Evolutionary conservation across 2,329 filamentous ascomycete genomes (phyloP), one percentile per base, ranked within the genome.

Genomic region (Fusarium temperatum): DNA sequence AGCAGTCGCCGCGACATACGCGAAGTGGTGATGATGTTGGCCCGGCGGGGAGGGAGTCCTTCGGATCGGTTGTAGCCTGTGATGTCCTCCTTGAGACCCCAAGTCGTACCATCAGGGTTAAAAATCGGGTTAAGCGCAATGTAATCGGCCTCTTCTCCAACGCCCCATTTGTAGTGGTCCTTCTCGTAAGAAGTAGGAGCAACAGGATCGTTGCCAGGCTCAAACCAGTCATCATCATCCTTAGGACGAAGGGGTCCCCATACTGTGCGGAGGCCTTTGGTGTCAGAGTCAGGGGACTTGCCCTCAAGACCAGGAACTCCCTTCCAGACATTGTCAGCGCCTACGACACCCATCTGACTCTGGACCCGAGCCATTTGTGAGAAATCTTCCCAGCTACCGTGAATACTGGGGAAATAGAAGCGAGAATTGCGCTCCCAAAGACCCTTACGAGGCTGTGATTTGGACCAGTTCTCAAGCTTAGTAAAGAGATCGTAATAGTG

Each of bases 51-150:
- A 11, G 92, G 84, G 9, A 79, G 73, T 87, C 75, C 92, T 88
- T 87, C 86, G 48, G 86, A 83, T 65, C 85, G 80, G 83, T 96
- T 94, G 82, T 94, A 95, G 12, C 94, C 93, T 0, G 94, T 97
- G 75, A 97, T 94, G 80, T 97, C 93, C 62, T 96, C 92, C 32
- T 88, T 87, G 11, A 96, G 90, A 24, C 92, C 84, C 96, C 96
- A 98, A 1, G 90, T 94, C 2, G 95, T 98, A 68, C 93, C 91
- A 42, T 94, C 91, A 0, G 96, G 95, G 79, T 98, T 93, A 83
- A 96, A 98, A 72, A 98, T 91, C 15, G 96, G 96, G 79, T 95
- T 96, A 70, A 98, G 90, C 0, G 95, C 94, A 79, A 98, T 96
- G 75, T 97, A 89, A 81, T 98, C 96, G 17, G 96, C 95, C 67